Percentiles rank a stretch among this genome's conserved stretches.
phyloP scores from a whole-genome alignment of 1,284 basidiomycete genomes.

The Fistulina hepatica region DNA sequence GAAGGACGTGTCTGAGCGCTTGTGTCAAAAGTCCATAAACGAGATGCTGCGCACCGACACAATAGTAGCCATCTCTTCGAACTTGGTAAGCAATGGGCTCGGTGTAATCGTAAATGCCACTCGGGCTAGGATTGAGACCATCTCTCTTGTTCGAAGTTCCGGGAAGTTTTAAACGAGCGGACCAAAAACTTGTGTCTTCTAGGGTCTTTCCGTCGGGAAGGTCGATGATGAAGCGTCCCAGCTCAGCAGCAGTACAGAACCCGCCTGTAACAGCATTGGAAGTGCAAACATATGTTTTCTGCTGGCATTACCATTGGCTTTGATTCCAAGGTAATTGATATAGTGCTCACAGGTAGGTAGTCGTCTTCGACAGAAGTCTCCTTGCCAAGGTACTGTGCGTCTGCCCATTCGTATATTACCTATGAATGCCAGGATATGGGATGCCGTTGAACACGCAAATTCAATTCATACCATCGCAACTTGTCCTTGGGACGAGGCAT shows the following conservation, averaged over 20 bases:
- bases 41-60: slow-evolving; percentile 56
- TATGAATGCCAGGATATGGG: slow-evolving; percentile 2
- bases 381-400: slow-evolving; percentile 77
- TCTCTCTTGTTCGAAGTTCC: slow-evolving; percentile 6
- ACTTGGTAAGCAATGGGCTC: slow-evolving; percentile 72
- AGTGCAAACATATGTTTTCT: slow-evolving; percentile 93
- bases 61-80: slow-evolving; percentile 89
- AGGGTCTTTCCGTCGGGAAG: slow-evolving; percentile 48
- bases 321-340: slow-evolving; percentile 5
- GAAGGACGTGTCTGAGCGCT: slow-evolving; percentile 11
- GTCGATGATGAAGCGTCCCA: slow-evolving; percentile 80
- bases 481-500: slow-evolving; percentile 73
- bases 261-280: slow-evolving; percentile 58
- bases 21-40: slow-evolving; percentile 1
- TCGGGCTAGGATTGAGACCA: slow-evolving; percentile 40
- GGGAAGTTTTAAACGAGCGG: slow-evolving; percentile 52
- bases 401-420: slow-evolving; percentile 92
- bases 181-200: slow-evolving; percentile 73
- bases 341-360: slow-evolving; percentile 45
- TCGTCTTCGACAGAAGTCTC: slow-evolving; percentile 47
- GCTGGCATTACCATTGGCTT: slow-evolving; percentile 21
- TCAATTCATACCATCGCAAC: slow-evolving; percentile 49
- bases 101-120: slow-evolving; percentile 40
- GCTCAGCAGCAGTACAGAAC: slow-evolving; percentile 55
- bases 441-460: not conserved